phyloP scores from a whole-genome alignment of 495 filamentous ascomycete genomes.

The Saxispiralis lemnorum region DNA sequence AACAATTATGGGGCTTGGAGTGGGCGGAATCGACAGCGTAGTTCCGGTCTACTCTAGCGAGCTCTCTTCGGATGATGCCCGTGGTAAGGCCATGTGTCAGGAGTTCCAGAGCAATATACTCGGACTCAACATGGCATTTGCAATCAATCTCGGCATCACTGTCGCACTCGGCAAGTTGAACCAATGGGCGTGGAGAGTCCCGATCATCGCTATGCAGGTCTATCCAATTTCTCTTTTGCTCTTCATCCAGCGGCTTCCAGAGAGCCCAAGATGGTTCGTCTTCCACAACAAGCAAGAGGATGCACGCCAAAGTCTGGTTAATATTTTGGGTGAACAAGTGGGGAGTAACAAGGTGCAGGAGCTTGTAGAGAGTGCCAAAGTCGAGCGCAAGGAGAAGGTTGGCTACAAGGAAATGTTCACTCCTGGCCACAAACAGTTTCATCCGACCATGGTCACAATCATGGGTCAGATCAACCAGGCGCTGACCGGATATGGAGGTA shows the following conservation, averaged over 20 bases:
- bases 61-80: constrained; percentile 29
- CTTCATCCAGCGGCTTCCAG: constrained; percentile 33
- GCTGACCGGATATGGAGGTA: constrained; percentile 32
- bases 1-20: constrained; percentile 37
- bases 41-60: constrained; percentile 41
- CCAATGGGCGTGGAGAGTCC: constrained; percentile 39
- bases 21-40: constrained; percentile 39
- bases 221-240: constrained; percentile 34
- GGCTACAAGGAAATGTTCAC: constrained; percentile 34
- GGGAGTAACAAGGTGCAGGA: constrained; percentile 30
- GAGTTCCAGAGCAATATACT: constrained; percentile 44
- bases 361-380: constrained; percentile 27
- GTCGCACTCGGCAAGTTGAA: constrained; percentile 21
- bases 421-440: constrained; percentile 29
- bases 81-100: constrained; percentile 36
- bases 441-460: constrained; percentile 35
- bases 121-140: constrained; percentile 37
- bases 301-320: constrained; percentile 26
- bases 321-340: constrained; percentile 30
- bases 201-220: constrained; percentile 41
- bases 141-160: constrained; percentile 25
- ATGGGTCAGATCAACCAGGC: constrained; percentile 44
- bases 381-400: constrained; percentile 27
- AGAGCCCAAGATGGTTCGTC: constrained; percentile 36
- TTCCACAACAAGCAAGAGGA: constrained; percentile 28